Evolutionary conservation across 2,329 filamentous ascomycete genomes (phyloP), one percentile per base, ranked within the genome.

Genomic region (Whalleya microplaca): DNA sequence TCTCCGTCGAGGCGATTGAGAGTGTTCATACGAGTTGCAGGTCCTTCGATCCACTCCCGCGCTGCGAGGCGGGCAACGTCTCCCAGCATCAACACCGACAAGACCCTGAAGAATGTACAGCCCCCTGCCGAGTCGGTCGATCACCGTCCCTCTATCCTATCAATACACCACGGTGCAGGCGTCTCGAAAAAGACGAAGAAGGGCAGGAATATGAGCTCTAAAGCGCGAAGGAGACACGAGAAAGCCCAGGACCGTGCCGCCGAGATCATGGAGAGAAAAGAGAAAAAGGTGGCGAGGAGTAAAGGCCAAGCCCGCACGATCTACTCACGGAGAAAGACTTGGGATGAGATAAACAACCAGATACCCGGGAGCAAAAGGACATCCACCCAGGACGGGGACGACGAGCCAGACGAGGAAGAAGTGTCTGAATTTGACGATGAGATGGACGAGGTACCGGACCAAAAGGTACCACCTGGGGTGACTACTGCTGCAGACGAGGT

Each of bases 61-160:
- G 89, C 88, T 56, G 88, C 89, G 41, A 84, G 89, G 69, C 86
- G 90, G 62, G 89, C 86, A 45, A 84, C 85, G 16, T 89, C 88
- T 3, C 87, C 89, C 21, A 80, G 85, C 66, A 86, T 91, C 73
- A 76, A 90, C 74, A 83, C 84, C 43, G 87, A 91, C 79, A 90
- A 90, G 74, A 89, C 87, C 6, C 78, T 90, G 20, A 89, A 88
- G 69, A 76, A 84, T 40, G 73, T 82, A 56, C 76, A 80, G 58
- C 77, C 80, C 10, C 83, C 85, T 1, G 61, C 73, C 19, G 75
- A 80, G 44, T 75, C 78, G 7, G 71, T 75, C 55, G 75, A 81
- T 60, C 71, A 77, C 57, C 83, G 86, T 3, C 84, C 86, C 23
- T 86, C 89, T n/a, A 80, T 91, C 18, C 84, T 92, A 41, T 84